These are phyloP conservation scores for Fistulinella cinereoalba DNA, from an alignment of 1,284 basidiomycete species.

Conservation along the genomic window DNA sequence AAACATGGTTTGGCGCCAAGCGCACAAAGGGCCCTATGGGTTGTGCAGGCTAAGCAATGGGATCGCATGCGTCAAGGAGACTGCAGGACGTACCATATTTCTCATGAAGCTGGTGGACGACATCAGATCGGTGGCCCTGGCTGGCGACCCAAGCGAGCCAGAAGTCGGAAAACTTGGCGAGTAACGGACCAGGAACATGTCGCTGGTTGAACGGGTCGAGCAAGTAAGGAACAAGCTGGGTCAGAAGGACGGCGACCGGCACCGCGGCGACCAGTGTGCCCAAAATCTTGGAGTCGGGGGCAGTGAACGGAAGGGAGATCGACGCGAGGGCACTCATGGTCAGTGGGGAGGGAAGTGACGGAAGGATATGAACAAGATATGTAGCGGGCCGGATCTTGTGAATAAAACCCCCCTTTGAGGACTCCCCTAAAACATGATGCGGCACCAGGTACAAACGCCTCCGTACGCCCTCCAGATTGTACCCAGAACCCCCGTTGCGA, in stretches of 20 bases:
- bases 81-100: constrained; percentile 68
- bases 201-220: constrained; percentile 59
- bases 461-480: too few relatives aligned
- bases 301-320: constrained; percentile 7
- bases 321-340: constrained; percentile 18
- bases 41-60: not conserved
- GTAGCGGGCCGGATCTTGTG: constrained; percentile 8
- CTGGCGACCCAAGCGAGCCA: constrained; percentile 73
- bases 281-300: constrained; percentile 11
- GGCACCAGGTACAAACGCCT: too few relatives aligned
- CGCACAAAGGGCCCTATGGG: constrained; percentile 73
- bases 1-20: constrained; percentile 84
- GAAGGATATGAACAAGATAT: not conserved
- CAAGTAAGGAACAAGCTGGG: constrained; percentile 58
- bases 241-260: constrained; percentile 38
- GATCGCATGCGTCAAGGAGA: not conserved
- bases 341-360: constrained; percentile 2
- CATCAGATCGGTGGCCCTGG: constrained; percentile 71
- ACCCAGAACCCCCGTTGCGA: too few relatives aligned
- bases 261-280: constrained; percentile 22
- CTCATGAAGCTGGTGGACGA: constrained; percentile 73
- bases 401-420: not conserved
- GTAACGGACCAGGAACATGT: constrained; percentile 67
- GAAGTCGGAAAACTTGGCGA: constrained; percentile 72
- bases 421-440: not conserved